phyloP scores from a whole-genome alignment of 2,329 filamentous ascomycete genomes.

The Calonectria multiphialidica region DNA sequence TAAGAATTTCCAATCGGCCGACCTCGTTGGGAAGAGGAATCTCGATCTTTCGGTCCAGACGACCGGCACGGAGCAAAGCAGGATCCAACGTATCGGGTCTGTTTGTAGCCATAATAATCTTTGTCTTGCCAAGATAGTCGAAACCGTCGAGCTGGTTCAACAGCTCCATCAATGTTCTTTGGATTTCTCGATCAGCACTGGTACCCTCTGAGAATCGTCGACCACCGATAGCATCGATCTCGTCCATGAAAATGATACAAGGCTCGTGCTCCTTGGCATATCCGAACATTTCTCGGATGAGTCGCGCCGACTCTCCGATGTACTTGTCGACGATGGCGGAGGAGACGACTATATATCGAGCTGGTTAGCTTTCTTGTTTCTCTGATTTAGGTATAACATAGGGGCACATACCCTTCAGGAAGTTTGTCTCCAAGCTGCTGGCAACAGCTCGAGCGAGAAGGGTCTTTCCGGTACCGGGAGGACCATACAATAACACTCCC shows the following conservation, averaged over 20 bases:
- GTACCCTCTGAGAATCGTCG: constrained; percentile 97
- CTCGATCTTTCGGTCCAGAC: constrained; percentile 97
- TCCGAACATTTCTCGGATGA: constrained; percentile 99
- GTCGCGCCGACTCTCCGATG: constrained; percentile 95
- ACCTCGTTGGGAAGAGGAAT: constrained; percentile 98
- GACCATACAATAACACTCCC: constrained; percentile 95
- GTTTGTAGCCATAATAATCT: constrained; percentile 99
- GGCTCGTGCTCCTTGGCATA: constrained; percentile 99
- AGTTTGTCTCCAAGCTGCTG: constrained; percentile 97
- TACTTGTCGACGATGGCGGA: constrained; percentile 99
- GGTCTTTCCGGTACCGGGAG: constrained; percentile 97
- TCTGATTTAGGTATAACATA: constrained; percentile 26
- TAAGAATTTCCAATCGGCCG: constrained; percentile 94
- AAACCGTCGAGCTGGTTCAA: constrained; percentile 99
- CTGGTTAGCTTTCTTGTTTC: constrained; percentile 35
- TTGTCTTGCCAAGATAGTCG: constrained; percentile 99
- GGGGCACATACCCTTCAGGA: constrained; percentile 82
- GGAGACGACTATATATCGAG: constrained; percentile 79
- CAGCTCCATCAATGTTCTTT: constrained; percentile 97
- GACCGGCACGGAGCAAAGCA: constrained; percentile 89
- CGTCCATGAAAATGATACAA: constrained; percentile 99
- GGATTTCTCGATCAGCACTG: constrained; percentile 97
- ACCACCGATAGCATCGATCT: constrained; percentile 98
- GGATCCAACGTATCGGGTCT: constrained; percentile 96
- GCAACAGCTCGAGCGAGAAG: constrained; percentile 94